Evolutionary conservation across 257 asterid species (phyloP), one percentile per base, ranked within the genome.

Genomic region (Galeopsis tetrahit): DNA sequence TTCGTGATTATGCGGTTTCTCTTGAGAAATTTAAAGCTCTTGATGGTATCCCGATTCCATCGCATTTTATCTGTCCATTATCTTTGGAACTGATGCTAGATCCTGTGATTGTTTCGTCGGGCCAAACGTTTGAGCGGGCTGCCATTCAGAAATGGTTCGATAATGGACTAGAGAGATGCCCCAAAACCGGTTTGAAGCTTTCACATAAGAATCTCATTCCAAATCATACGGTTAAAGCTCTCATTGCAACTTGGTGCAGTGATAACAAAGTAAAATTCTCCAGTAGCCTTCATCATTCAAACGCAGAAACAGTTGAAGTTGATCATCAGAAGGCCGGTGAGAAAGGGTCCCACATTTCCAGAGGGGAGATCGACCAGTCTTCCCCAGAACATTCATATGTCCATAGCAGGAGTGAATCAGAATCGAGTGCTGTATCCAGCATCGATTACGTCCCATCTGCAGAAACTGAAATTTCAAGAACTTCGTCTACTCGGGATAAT

Each of bases 101-200:
- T 65, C 99, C 99, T 1, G 99, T 95, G 48, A 92, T 87, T 66
- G 87, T 95, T 81, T 90, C 96, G 75, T 95, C 99, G 1, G 99
- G 99, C 63, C 94, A 90, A 80, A 95, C 98, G 28, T 95, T 81
- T 49, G 97, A 95, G 77, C 88, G 88, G 77, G 71, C 87, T 31
- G 84, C 92, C 63, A 89, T 92, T 73, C 83, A 84, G 75, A 95
- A 84, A 85, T 92, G 98, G 99, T 74, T 95, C 76, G 97, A 88
- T 79, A 76, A 88, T 52, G 97, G 97, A 59, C 72, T 94, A 40
- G 84, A 63, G 73, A 77, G 75, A 57, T 94, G 97, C 85, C 99
- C 99, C 6, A 79, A 80, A 80, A 91, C 97, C 3, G 82, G 79
- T 40, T 53, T 46, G 71, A 71, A 68, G 68, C 97, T 94, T 17